A percentile compares a stretch with the other conserved stretches of the same genome.
These are phyloP conservation scores for Cladophialophora chaetospira DNA, from an alignment of 2,329 filamentous ascomycete genomes.

Conservation along the genomic window DNA sequence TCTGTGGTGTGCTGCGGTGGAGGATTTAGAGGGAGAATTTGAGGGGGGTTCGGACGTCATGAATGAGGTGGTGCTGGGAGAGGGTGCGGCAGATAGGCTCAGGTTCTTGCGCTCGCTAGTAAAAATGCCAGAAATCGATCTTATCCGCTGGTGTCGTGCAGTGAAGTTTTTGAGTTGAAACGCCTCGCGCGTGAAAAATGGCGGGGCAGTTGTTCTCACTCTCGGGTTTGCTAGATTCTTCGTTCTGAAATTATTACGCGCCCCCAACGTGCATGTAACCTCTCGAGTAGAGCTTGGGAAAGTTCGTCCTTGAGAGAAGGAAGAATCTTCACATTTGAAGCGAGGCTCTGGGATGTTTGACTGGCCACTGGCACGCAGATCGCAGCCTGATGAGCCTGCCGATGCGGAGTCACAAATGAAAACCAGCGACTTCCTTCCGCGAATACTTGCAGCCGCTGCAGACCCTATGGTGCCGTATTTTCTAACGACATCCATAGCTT, in stretches of 20 bases:
- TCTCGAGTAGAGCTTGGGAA: neutral
- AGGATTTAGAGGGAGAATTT: constrained; percentile 13
- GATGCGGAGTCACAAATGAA: constrained; percentile 2
- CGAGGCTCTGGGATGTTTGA: neutral
- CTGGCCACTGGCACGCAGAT: neutral
- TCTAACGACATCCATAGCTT: neutral
- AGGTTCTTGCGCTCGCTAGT: neutral
- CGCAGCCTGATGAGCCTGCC: neutral
- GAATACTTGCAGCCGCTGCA: neutral
- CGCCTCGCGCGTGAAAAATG: neutral
- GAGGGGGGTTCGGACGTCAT: constrained; percentile 29
- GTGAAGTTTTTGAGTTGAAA: neutral
- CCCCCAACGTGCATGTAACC: neutral
- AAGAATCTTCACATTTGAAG: neutral
- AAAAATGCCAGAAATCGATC: neutral
- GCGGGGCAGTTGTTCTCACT: neutral
- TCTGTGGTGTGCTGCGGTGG: constrained; percentile 31
- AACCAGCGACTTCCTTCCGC: neutral
- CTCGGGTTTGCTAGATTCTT: neutral
- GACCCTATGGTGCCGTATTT: neutral
- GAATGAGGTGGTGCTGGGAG: constrained; percentile 1
- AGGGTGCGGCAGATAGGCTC: neutral
- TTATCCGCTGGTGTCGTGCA: neutral
- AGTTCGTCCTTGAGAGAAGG: neutral
- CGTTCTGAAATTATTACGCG: neutral